These are phyloP conservation scores for Gossypium stocksii DNA, from an alignment of 345 rosid species.

Conservation along the genomic window DNA sequence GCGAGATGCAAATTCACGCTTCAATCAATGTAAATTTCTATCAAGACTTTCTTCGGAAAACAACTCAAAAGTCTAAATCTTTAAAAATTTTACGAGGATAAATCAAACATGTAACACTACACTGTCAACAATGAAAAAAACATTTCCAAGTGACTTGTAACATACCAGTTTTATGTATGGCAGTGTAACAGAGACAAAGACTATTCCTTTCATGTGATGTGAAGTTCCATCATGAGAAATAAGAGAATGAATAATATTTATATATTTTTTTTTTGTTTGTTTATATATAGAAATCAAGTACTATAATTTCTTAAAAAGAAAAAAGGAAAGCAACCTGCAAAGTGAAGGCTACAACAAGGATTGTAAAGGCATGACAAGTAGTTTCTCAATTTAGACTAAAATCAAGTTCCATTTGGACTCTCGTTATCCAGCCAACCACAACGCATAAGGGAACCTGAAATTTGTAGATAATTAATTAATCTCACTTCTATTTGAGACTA, in stretches of 20 bases:
- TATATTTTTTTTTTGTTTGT: not conserved
- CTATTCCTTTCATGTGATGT: conserved; percentile 77
- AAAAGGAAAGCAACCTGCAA: conserved; percentile 45
- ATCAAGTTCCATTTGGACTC: conserved; percentile 72
- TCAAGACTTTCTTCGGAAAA: too few species aligned
- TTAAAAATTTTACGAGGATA: too few species aligned
- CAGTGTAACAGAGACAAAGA: conserved; percentile 74
- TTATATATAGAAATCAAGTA: not conserved
- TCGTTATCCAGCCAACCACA: conserved; percentile 74
- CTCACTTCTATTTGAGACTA: not conserved
- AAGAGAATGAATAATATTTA: not conserved
- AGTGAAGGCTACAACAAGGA: conserved; percentile 63
- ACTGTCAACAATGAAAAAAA: too few species aligned
- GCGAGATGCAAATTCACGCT: too few species aligned
- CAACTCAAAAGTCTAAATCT: too few species aligned
- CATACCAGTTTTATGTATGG: conserved; percentile 23
- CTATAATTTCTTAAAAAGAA: not conserved
- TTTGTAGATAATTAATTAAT: not conserved
- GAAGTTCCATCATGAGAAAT: conserved; percentile 78
- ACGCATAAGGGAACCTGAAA: conserved; percentile 77
- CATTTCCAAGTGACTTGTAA: too few species aligned
- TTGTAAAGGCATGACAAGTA: conserved; percentile 66
- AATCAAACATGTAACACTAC: too few species aligned
- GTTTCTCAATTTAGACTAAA: conserved; percentile 71
- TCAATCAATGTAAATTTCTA: too few species aligned